Evolutionary conservation across 164 flowering plant species (phyloP).

Genomic region (Liriodendron chinense): DNA sequence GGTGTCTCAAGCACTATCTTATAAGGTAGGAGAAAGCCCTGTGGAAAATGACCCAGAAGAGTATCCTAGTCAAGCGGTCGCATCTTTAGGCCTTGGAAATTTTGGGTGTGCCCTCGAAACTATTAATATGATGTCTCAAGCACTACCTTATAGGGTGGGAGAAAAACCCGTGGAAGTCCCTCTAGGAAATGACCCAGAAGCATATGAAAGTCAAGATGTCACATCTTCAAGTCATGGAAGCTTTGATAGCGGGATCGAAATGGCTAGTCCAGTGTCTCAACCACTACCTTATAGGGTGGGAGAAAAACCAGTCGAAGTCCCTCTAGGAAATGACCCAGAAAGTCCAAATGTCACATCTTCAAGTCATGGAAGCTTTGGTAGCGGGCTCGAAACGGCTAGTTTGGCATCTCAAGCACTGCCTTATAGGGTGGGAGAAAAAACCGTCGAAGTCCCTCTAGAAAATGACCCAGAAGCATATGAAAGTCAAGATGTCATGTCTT

Average conservation of each 20-base stretch:
- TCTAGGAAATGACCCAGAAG: no score
- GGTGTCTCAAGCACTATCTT: neutral
- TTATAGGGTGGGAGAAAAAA: slow-evolving; percentile 7
- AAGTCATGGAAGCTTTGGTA: neutral
- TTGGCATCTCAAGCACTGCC: neutral
- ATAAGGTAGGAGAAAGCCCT: slow-evolving; percentile 3
- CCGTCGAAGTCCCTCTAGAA: neutral
- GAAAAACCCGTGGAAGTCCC: no score
- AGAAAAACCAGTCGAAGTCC: no score
- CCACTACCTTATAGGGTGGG: no score
- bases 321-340: no score
- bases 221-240: no score
- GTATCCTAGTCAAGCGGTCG: neutral
- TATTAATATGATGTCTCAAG: neutral
- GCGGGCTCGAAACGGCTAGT: neutral
- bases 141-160: no score
- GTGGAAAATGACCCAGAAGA: neutral
- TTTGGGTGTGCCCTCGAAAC: neutral
- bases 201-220: no score
- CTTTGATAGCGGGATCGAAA: no score
- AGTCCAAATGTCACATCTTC: neutral
- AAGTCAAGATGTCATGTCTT: slow-evolving; percentile 7
- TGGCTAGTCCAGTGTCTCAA: no score
- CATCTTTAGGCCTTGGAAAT: neutral
- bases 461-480: neutral